Conservation (phyloP, 2,329 filamentous ascomycete genomes). For the Biscogniauxia sp. region DNA sequence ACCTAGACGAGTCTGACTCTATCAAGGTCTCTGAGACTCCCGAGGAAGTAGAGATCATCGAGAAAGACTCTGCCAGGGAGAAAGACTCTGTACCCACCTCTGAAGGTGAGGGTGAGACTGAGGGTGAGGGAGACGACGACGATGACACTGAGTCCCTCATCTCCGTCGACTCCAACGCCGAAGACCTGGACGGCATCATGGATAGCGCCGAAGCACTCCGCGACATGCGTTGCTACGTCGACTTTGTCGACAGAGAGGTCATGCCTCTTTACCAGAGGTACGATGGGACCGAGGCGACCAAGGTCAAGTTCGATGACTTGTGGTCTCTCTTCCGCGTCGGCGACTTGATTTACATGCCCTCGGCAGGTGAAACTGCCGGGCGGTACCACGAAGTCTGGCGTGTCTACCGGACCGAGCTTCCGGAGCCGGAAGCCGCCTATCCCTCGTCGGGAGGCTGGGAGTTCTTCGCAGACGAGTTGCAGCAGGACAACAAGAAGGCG, state of each 20-base stretch:
- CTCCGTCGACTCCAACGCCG: slow-evolving; percentile 38
- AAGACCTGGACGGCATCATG: slow-evolving; percentile 37
- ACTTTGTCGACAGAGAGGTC: slow-evolving; percentile 43
- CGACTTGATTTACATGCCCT: slow-evolving; percentile 41
- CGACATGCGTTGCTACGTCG: slow-evolving; percentile 43
- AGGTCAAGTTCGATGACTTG: slow-evolving; percentile 41
- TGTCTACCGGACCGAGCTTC: slow-evolving; percentile 34
- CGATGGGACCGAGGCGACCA: slow-evolving; percentile 26
- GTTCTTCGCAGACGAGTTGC: slow-evolving; percentile 35
- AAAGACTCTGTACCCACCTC: slow-evolving; percentile 7
- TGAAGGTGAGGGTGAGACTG: slow-evolving; percentile 12
- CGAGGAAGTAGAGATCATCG: slow-evolving; percentile 30
- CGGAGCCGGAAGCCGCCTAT: slow-evolving; percentile 31
- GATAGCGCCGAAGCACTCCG: slow-evolving; percentile 38
- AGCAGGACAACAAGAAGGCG: slow-evolving; percentile 28
- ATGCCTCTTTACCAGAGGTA: slow-evolving; percentile 35
- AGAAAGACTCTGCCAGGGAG: slow-evolving; percentile 14
- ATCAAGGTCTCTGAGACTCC: slow-evolving; percentile 24
- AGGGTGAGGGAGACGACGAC: slow-evolving; percentile 35
- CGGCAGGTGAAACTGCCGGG: slow-evolving; percentile 33
- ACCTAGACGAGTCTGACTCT: slow-evolving; percentile 28
- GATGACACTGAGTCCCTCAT: slow-evolving; percentile 33
- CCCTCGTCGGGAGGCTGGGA: slow-evolving; percentile 34
- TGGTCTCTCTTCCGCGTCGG: slow-evolving; percentile 41
- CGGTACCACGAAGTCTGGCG: slow-evolving; percentile 41